These are phyloP conservation scores for Samsoniella hepiali DNA, from an alignment of 2,329 filamentous ascomycete species.

Conservation along the genomic window DNA sequence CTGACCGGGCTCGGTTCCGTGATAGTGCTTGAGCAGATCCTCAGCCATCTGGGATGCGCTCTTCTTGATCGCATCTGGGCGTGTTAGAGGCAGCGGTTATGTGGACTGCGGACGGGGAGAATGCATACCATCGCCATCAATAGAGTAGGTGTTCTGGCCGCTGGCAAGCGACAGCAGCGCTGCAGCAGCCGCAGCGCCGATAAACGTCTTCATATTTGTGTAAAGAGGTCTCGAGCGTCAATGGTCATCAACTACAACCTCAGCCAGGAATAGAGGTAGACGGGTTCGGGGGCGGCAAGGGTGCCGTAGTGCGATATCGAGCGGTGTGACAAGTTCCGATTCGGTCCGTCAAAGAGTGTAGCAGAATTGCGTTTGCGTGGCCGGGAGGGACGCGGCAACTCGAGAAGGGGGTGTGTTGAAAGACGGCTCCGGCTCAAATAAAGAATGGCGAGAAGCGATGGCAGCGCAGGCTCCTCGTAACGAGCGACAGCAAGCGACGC, in stretches of 20 bases:
- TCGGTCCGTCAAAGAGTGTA: background rate
- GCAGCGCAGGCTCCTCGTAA: background rate
- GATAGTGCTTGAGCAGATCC: conserved; percentile 46
- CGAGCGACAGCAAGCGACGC: conserved; percentile 4
- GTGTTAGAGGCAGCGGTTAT: background rate
- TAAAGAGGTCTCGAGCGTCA: background rate
- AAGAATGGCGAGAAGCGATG: background rate
- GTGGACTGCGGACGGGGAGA: background rate
- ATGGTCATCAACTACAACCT: conserved; percentile 2
- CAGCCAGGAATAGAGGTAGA: background rate
- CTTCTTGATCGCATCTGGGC: conserved; percentile 37
- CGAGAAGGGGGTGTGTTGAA: background rate
- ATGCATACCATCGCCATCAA: conserved; percentile 21
- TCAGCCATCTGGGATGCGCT: conserved; percentile 39
- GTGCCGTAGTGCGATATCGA: background rate
- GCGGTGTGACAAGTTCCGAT: background rate
- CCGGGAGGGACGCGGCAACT: background rate
- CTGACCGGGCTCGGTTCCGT: conserved; percentile 43
- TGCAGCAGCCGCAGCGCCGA: conserved; percentile 21
- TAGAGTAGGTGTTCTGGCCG: conserved; percentile 8
- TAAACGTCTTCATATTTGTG: conserved; percentile 25
- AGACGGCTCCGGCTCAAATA: background rate
- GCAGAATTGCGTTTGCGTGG: background rate
- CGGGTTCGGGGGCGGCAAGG: background rate
- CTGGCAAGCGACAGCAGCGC: conserved; percentile 25